phyloP scores from a whole-genome alignment of 78 protist species.

The Dictyostelium capitatum region DNA sequence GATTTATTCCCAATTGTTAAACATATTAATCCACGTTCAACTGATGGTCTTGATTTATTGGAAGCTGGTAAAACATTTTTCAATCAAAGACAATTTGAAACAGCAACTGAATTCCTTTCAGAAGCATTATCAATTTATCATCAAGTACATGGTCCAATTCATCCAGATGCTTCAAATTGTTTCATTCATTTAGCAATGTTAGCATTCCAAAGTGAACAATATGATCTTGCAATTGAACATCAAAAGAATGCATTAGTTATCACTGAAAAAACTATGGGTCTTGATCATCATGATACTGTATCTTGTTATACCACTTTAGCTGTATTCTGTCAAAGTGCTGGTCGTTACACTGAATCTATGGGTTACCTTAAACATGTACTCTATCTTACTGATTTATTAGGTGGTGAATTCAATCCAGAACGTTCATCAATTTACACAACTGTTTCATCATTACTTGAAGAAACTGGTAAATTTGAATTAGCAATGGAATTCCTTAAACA shows the following conservation, averaged over 20 bases:
- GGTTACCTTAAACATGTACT: slow-evolving; percentile 72
- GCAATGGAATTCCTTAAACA: slow-evolving; percentile 35
- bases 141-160: slow-evolving; percentile 84
- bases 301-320: slow-evolving; percentile 75
- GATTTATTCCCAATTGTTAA: slow-evolving; percentile 75
- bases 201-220: slow-evolving; percentile 63
- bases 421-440: slow-evolving; percentile 67
- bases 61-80: slow-evolving; percentile 73
- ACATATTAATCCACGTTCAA: slow-evolving; percentile 66
- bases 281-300: slow-evolving; percentile 86
- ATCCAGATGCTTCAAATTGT: slow-evolving; percentile 53
- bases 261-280: slow-evolving; percentile 60
- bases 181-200: slow-evolving; percentile 81
- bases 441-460: slow-evolving; percentile 44
- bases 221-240: slow-evolving; percentile 61
- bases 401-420: slow-evolving; percentile 75
- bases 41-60: slow-evolving; percentile 56
- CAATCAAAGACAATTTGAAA: slow-evolving; percentile 44
- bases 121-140: slow-evolving; percentile 44
- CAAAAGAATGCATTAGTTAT: slow-evolving; percentile 83
- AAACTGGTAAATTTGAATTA: slow-evolving; percentile 15
- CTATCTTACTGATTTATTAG: slow-evolving; percentile 50
- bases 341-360: slow-evolving; percentile 36
- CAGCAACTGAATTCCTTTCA: slow-evolving; percentile 34
- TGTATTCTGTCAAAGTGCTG: slow-evolving; percentile 70